These are phyloP conservation scores for Melaleuca quinquenervia DNA, from an alignment of 345 rosid species.

Conservation along the genomic window DNA sequence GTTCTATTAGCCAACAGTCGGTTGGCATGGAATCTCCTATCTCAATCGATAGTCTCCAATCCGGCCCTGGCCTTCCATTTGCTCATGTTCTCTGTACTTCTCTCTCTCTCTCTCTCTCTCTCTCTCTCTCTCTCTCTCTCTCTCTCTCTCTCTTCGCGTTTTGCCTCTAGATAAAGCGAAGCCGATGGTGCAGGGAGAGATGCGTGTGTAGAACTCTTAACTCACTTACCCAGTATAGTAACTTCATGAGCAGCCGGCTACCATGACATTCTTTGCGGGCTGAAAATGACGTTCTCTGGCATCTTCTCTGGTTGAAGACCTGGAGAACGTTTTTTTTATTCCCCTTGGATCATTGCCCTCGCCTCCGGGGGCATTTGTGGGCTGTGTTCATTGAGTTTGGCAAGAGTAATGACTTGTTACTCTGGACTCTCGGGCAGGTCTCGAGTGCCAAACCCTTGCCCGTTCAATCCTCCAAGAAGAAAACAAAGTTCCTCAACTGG, in stretches of 20 bases:
- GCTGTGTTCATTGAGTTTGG: background rate
- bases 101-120: too few species aligned
- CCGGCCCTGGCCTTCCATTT: background rate
- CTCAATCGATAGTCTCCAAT: background rate
- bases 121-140: too few species aligned
- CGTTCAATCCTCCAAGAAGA: constrained; percentile 52
- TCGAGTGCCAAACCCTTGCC: background rate
- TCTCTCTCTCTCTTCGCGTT: too few species aligned
- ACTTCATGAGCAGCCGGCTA: background rate
- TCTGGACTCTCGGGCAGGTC: background rate
- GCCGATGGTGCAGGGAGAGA: background rate
- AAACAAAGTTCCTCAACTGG: constrained; percentile 48
- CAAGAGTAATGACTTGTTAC: background rate
- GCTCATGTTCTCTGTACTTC: background rate
- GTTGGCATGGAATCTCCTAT: background rate
- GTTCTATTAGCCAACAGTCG: background rate
- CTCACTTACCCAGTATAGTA: background rate
- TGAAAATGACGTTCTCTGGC: background rate
- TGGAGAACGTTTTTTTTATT: too few species aligned
- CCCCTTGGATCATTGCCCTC: too few species aligned
- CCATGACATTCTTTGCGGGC: background rate
- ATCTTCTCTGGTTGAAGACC: background rate
- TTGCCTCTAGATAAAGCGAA: background rate
- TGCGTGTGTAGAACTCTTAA: background rate
- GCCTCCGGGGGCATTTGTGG: too few species aligned